phyloP scores from a whole-genome alignment of 2,329 filamentous ascomycete species.

The Diplodia sapinea region DNA sequence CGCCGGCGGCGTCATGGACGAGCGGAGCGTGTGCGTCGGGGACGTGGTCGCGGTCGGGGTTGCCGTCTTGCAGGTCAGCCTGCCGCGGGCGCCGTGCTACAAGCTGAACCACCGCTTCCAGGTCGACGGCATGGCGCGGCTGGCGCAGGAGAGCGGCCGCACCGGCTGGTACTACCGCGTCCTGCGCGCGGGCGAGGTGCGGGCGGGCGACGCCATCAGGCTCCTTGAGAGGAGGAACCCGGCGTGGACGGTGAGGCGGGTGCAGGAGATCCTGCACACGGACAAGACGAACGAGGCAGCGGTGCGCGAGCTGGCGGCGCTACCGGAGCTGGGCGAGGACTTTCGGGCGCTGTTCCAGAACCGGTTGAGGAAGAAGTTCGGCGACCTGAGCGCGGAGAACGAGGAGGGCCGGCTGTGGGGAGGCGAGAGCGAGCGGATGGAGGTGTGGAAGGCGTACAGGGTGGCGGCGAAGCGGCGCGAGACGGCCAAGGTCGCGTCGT shows the following conservation, averaged over 20 bases:
- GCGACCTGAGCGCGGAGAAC: constrained; percentile 36
- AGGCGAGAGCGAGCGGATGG: constrained; percentile 39
- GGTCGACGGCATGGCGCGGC: constrained; percentile 65
- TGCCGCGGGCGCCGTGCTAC: constrained; percentile 70
- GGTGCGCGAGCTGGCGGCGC: constrained; percentile 52
- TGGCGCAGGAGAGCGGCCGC: constrained; percentile 62
- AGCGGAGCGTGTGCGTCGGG: constrained; percentile 69
- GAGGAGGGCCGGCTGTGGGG: constrained; percentile 40
- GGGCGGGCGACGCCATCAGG: constrained; percentile 62
- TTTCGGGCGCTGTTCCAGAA: constrained; percentile 60
- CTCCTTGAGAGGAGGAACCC: constrained; percentile 63
- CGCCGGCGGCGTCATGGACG: constrained; percentile 58
- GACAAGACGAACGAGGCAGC: constrained; percentile 56
- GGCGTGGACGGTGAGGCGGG: constrained; percentile 66
- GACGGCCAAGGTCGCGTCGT: constrained; percentile 58
- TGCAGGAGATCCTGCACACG: constrained; percentile 68
- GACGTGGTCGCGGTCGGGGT: constrained; percentile 61
- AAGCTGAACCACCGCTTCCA: constrained; percentile 73
- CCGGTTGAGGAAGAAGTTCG: constrained; percentile 53
- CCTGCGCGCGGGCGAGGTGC: constrained; percentile 60
- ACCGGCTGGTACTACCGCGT: constrained; percentile 73
- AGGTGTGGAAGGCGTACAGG: constrained; percentile 47
- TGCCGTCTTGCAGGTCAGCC: constrained; percentile 61
- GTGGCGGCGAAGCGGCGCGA: constrained; percentile 59
- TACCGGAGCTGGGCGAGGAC: constrained; percentile 55